Evolutionary conservation across 1,284 basidiomycete species (phyloP), one percentile per base, ranked within the genome.

Genomic region (Pseudozyma sp.): DNA sequence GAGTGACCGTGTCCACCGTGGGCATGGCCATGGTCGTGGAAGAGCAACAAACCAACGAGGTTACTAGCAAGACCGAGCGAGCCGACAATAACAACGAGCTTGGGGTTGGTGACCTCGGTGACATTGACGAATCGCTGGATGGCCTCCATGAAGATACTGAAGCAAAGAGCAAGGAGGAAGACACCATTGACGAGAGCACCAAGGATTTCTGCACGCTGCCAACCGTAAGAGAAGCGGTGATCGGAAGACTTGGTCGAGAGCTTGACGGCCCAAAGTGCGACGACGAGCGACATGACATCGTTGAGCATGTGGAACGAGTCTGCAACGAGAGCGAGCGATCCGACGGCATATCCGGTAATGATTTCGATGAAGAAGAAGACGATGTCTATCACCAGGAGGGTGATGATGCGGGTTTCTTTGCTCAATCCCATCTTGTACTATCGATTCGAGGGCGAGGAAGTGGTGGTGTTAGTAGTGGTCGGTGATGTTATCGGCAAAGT

Each of bases 201-300:
- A 9, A 99, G 89, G 69, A 99, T 97, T 85, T 99, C 97, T n/a
- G 97, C 97, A 62, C 97, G 89, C 86, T 99, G 96, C 95, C 95
- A 98, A 19, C 94, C 94, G 83, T 96, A 97, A 2, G 93, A 93
- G 85, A 94, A 95, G 44, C 90, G 90, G 47, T 86, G 80, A 38
- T 86, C 85, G 0, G 83, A 86, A 31, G 91, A 89, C n/a, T 71
- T 69, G 12, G 70, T 72, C 21, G 70, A 69, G 25, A 72, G 70
- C 57, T 92, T 95, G 87, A 99, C 97, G 13, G 97, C 96, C 86
- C 98, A 98, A 3, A 99, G 90, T 1, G 95, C 96, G 55, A 99
- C 95, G 60, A 96, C 85, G 70, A 99, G 88, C 80, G 95, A 97
- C 89, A 97, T 91, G 71, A 99, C 93, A 71, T 84, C 83, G 77